Conservation (phyloP, 129 eudicot genomes). For the Mikania micrantha region DNA sequence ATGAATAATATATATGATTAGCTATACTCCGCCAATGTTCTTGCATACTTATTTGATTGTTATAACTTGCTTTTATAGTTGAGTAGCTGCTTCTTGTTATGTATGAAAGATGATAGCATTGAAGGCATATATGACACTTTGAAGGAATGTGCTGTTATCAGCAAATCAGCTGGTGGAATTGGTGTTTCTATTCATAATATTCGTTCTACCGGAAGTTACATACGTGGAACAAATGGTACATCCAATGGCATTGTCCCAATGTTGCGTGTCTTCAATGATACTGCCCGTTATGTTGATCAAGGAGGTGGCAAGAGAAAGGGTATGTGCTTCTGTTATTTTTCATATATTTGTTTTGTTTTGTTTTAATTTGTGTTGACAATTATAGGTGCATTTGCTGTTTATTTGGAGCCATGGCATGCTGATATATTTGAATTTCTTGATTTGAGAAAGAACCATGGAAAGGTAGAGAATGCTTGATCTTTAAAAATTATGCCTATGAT, state of each 20-base stretch:
- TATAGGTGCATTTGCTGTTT: conserved; percentile 91
- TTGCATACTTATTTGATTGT: neutral
- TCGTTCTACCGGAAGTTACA: conserved; percentile 94
- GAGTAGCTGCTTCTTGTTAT: conserved; percentile 89
- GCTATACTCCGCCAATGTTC: neutral
- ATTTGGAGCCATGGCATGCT: conserved; percentile 99
- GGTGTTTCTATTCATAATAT: conserved; percentile 94
- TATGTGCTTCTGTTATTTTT: neutral
- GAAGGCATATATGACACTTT: conserved; percentile 93
- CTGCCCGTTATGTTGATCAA: conserved; percentile 92
- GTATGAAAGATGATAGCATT: conserved; percentile 98
- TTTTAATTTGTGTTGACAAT: neutral
- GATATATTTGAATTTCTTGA: conserved; percentile 79
- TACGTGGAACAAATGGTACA: conserved; percentile 97
- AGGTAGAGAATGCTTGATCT: conserved; percentile 29
- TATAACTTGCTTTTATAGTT: conserved; percentile 34
- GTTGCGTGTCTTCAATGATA: conserved; percentile 93
- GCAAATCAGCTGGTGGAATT: conserved; percentile 98
- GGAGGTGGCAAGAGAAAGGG: conserved; percentile 99
- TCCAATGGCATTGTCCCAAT: conserved; percentile 96
- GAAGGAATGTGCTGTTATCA: conserved; percentile 96
- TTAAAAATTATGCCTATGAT: neutral
- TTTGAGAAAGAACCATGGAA: conserved; percentile 92
- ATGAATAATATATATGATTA: neutral
- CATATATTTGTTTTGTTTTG: neutral